Evolutionary conservation across 2,329 filamentous ascomycete species (phyloP), one percentile per base, ranked within the genome.

Genomic region (Myriosclerotinia scirpicola): DNA sequence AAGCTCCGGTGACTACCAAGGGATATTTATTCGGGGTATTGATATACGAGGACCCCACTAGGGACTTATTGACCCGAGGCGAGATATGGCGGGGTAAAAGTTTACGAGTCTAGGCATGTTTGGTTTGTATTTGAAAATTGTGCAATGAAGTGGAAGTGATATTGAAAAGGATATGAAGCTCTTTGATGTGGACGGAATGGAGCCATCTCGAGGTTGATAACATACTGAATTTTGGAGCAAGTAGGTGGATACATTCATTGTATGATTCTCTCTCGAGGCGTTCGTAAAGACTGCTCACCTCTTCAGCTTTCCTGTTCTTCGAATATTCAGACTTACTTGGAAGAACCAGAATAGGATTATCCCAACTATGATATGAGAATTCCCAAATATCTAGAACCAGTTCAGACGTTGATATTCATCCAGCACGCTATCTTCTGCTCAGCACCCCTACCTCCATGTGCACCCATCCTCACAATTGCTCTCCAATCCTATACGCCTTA

Each of bases 401-500:
- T 34, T 22, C 17, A 54, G 53, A 54, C 20, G 8, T 58, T n/a
- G 17, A 44, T 20, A 34, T 14, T 54, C 11, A 56, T 12, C 5
- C 42, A 34, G 26, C 4, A 11, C 30, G 8, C n/a, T 34, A 40
- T 22, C 53, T 40, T 38, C 30, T 22, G 14, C 42, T 40, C 17
- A 4, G 2, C 26, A 20, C 17, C 26, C 6, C 11, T 30, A n/a
- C 9, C 14, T 14, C 14, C 17, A 58, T 26, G 17, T 4, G 15
- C 26, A 22, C 34, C 22, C 3, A 20, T 22, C 20, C 34, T 65
- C 52, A 74, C 58, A 75, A 68, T 70, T 72, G 65, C 63, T 74
- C 74, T 62, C 69, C 71, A 59, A 88, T 78, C 3, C 79, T 78
- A 73, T 96, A 97, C 2, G 90, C 92, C 78, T 85, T 83, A 63